Evolutionary conservation across 2,329 filamentous ascomycete genomes (phyloP), one percentile per base, ranked within the genome.

Genomic region (Fusarium burgessii): DNA sequence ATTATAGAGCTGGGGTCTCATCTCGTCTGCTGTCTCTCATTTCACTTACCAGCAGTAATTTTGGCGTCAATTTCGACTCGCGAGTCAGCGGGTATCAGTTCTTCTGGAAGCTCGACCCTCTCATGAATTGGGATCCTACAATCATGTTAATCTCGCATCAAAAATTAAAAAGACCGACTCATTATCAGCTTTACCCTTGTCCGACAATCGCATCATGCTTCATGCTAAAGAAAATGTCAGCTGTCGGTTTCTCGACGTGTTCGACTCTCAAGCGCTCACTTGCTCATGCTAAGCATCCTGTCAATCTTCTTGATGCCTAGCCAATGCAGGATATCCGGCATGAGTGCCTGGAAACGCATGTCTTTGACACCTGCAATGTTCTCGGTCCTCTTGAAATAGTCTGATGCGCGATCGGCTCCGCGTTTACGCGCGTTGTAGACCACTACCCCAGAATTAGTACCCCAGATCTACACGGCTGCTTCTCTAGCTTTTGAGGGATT

Each of bases 41-140:
- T 47, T 56, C 29, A 83, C 89, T 82, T 83, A 94, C 92, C 96
- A 66, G 95, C 94, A 75, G 95, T 96, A 79, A 98, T 98, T 85
- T 98, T 98, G 64, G 96, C 96, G 81, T 98, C 96, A 78, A 98
- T 99, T 82, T 99, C 96, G n/a, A 98, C 96, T 73, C 95, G 88
- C 57, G 94, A 97, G 82, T 98, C 96, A 70, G 91, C 93, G 15
- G 96, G 96, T 76, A 98, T 98, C 88, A 96, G 90, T 35, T 96
- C 92, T 72, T 97, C 94, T 7, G 95, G 96, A 71, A 98, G 93
- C 66, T 97, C 94, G 50, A 98, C 91, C 66, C 95, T 89, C 83
- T 98, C 94, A 76, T 92, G 87, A 75, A 98, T 98, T 33, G 94
- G 93, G 74, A 95, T 95, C 61, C 89, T 91, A 73, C 27, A 45